Conservation (phyloP, 2,329 filamentous ascomycete species). For the Colletotrichum higginsianum region DNA sequence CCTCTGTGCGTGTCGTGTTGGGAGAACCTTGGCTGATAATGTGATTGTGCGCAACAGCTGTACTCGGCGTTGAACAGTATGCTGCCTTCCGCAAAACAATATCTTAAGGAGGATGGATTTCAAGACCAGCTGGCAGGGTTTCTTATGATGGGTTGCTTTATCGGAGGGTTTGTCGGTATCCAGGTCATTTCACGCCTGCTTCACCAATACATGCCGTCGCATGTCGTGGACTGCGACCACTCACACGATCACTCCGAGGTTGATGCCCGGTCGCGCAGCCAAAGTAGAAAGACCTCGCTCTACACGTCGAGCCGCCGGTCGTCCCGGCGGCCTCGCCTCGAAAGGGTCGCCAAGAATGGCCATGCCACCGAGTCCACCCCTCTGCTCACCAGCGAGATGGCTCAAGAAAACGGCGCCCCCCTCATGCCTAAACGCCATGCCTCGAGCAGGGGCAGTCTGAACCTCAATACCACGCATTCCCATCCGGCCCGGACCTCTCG, state of each 20-base stretch:
- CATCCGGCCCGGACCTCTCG: conserved; percentile 37
- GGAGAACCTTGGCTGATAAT: conserved; percentile 8
- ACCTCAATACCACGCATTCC: conserved; percentile 34
- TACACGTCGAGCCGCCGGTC: conserved; percentile 48
- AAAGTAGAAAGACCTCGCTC: conserved; percentile 38
- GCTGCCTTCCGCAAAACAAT: conserved; percentile 87
- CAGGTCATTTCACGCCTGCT: conserved; percentile 80
- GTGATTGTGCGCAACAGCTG: conserved; percentile 67
- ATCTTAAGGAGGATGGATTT: conserved; percentile 79
- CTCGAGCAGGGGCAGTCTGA: conserved; percentile 49
- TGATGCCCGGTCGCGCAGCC: conserved; percentile 47
- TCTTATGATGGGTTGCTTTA: conserved; percentile 78
- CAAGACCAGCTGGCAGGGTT: conserved; percentile 77
- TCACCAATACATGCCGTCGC: conserved; percentile 82
- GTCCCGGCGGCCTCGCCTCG: conserved; percentile 46
- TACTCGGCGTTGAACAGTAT: conserved; percentile 95
- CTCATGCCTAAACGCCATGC: conserved; percentile 48
- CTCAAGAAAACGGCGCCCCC: conserved; percentile 47
- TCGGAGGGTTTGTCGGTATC: conserved; percentile 81
- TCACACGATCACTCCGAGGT: conserved; percentile 72
- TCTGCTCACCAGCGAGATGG: conserved; percentile 54
- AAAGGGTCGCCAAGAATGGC: conserved; percentile 38
- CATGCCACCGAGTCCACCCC: conserved; percentile 64
- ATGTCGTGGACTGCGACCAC: conserved; percentile 86
- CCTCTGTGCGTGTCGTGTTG: background rate